phyloP scores from a whole-genome alignment of 805 yeast species.

The Hanseniaspora pseudoguilliermondii region DNA sequence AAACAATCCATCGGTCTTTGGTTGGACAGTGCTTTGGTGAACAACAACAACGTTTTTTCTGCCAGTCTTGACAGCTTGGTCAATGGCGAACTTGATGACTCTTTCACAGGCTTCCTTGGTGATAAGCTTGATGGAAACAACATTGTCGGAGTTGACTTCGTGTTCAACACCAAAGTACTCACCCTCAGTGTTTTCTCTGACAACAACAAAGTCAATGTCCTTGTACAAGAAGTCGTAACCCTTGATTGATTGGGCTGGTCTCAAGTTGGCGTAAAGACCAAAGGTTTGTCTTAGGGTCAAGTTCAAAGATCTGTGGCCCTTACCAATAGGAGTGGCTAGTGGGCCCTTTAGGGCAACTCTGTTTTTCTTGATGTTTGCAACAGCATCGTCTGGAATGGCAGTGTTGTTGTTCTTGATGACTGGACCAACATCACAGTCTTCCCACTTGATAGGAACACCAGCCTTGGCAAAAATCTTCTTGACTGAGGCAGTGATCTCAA shows the following conservation, averaged over 20 bases:
- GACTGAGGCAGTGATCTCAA: constrained; percentile 88
- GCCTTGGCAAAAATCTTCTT: constrained; percentile 90
- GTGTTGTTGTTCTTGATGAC: constrained; percentile 83
- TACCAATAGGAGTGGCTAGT: constrained; percentile 95
- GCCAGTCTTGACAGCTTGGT: constrained; percentile 80
- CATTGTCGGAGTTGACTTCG: constrained; percentile 95
- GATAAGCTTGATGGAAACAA: constrained; percentile 93
- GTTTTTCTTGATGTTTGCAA: constrained; percentile 83
- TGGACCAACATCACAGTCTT: constrained; percentile 92
- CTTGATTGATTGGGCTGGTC: constrained; percentile 87
- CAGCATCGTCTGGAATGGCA: constrained; percentile 82
- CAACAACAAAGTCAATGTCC: constrained; percentile 85
- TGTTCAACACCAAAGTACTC: constrained; percentile 99
- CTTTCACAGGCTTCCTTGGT: constrained; percentile 93
- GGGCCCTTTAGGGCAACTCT: constrained; percentile 96
- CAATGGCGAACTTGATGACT: constrained; percentile 92
- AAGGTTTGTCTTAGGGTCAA: constrained; percentile 95
- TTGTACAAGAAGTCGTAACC: constrained; percentile 78
- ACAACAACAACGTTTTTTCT: constrained; percentile 86
- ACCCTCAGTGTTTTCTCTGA: constrained; percentile 99
- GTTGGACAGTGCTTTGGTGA: constrained; percentile 97
- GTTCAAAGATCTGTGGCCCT: constrained; percentile 96
- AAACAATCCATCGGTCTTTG: constrained; percentile 93
- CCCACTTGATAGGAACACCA: constrained; percentile 92
- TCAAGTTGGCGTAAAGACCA: constrained; percentile 88